phyloP scores from a whole-genome alignment of 31 red algal species.

The Endocladia muricata region DNA sequence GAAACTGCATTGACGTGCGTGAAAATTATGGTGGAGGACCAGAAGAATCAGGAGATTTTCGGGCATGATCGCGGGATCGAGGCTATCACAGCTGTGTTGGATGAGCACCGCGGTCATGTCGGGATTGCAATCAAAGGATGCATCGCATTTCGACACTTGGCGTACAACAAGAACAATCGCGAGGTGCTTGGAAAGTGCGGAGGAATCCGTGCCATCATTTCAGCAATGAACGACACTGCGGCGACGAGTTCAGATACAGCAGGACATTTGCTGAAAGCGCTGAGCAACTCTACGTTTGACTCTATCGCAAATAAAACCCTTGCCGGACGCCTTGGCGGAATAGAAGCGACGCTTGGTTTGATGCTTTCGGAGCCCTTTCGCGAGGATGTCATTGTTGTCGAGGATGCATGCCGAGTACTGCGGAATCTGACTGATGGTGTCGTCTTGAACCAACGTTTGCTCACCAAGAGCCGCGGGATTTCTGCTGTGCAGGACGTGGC shows the following conservation, averaged over 20 bases:
- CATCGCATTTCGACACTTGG: conserved; percentile 44
- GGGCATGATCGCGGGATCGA: conserved; percentile 50
- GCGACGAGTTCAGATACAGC: conserved; percentile 33
- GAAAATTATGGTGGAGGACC: conserved; percentile 46
- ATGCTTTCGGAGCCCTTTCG: conserved; percentile 28
- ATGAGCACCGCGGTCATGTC: conserved; percentile 40
- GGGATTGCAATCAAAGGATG: conserved; percentile 60
- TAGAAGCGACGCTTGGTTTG: conserved; percentile 61
- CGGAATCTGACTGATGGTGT: conserved; percentile 75
- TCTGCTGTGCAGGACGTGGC: conserved; percentile 33
- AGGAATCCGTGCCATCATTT: conserved; percentile 36
- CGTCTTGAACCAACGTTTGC: conserved; percentile 38
- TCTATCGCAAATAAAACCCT: conserved; percentile 71
- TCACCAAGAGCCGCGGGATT: conserved; percentile 47
- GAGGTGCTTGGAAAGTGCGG: conserved; percentile 27
- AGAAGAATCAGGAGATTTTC: conserved; percentile 59
- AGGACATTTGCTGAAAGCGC: conserved; percentile 58
- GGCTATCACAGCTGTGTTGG: conserved; percentile 38
- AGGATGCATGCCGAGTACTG: conserved; percentile 63
- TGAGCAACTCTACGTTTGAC: conserved; percentile 68
- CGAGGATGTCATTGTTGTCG: conserved; percentile 17
- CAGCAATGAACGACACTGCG: conserved; percentile 25
- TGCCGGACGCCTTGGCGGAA: conserved; percentile 58
- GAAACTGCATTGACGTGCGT: conserved; percentile 50
- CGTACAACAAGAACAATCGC: conserved; percentile 56